Base-by-base conservation (phyloP, 208 protist species). In the Trypanosomatidae sp. region DNA sequence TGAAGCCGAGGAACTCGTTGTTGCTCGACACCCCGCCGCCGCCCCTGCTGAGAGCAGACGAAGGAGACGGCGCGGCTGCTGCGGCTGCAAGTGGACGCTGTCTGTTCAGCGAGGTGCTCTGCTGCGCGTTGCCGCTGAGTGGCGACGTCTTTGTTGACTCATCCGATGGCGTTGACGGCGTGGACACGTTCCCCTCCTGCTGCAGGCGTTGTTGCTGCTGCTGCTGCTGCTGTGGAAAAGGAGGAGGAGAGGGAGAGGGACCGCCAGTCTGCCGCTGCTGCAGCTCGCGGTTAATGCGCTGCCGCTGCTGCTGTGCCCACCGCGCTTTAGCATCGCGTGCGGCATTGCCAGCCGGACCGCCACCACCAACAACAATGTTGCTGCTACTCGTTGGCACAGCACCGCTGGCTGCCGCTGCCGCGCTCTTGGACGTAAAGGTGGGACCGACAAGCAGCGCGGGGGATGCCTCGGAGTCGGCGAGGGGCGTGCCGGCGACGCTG, bases 301-400 rank as follows among this genome's bases (percentile, higher is more conserved):
- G 64, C 12, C 76, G 76, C 36, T 80, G 76, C 58, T 80, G 76
- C 65, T 80, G 70, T 1, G 66, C 70, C 76, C 76, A 80, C 39
- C 53, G 17, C 19, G 70, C 46, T 19, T 76, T 64, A 17, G 55
- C 70, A 39, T 55, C 55, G 15, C 75, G 69, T 17, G 64, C 53
- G 28, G 44, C 28, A 19, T 44, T 17, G 19, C 39, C 30, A 19
- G 22, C n/a, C 9, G 36, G 22, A 7, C 52, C 41, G n/a, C 64
- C 22, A 25, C 33, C 39, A 22, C 30, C 28, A 36, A 22, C 39
- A 12, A 22, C 10, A 41, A 19, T 47, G 19, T 15, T 3, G 33
- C 9, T 39, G 30, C 2, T 6, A n/a, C 58, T 33, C 58, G 58
- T 50, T 15, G 41, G 41, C 41, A 17, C n/a, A n/a, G n/a, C n/a